Percentiles rank a stretch among this genome's conserved stretches.
Conservation (phyloP, 1,139 yeast species). For the Pichia sp. region DNA sequence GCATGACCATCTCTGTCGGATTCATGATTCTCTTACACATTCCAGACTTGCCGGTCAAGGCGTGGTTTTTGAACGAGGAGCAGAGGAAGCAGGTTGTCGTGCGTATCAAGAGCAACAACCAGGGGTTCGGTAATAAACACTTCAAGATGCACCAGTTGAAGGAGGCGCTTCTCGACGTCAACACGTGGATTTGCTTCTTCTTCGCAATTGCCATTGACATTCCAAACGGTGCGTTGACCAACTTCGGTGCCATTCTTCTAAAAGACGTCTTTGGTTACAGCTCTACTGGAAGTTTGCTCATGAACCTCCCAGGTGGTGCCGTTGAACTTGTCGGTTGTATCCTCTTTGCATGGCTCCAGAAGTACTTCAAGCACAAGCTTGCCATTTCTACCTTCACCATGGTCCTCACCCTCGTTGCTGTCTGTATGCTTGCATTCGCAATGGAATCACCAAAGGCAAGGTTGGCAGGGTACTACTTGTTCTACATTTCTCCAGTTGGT, state of each 20-base stretch:
- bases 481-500: slow-evolving; percentile 33
- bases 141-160: slow-evolving; percentile 41
- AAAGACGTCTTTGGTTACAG: slow-evolving; percentile 27
- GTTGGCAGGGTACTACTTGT: slow-evolving; percentile 42
- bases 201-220: slow-evolving; percentile 34
- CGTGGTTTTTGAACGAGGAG: slow-evolving; percentile 39
- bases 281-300: slow-evolving; percentile 30
- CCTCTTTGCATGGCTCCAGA: slow-evolving; percentile 37
- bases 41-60: slow-evolving; percentile 40
- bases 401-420: slow-evolving; percentile 36
- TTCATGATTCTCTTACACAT: slow-evolving; percentile 38
- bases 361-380: slow-evolving; percentile 36
- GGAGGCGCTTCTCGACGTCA: slow-evolving; percentile 42
- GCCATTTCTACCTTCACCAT: slow-evolving; percentile 42
- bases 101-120: slow-evolving; percentile 37
- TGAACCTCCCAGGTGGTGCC: slow-evolving; percentile 41
- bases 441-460: slow-evolving; percentile 32
- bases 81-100: slow-evolving; percentile 38
- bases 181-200: slow-evolving; percentile 39
- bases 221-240: slow-evolving; percentile 40
- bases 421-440: slow-evolving; percentile 49
- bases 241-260: slow-evolving; percentile 32
- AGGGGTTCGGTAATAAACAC: slow-evolving; percentile 44
- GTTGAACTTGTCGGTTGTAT: slow-evolving; percentile 35
- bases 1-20: slow-evolving; percentile 44